A percentile compares a stretch with the other conserved stretches of the same genome.
Conservation (phyloP, 2,329 filamentous ascomycete genomes). For the Grosmannia serpens region DNA sequence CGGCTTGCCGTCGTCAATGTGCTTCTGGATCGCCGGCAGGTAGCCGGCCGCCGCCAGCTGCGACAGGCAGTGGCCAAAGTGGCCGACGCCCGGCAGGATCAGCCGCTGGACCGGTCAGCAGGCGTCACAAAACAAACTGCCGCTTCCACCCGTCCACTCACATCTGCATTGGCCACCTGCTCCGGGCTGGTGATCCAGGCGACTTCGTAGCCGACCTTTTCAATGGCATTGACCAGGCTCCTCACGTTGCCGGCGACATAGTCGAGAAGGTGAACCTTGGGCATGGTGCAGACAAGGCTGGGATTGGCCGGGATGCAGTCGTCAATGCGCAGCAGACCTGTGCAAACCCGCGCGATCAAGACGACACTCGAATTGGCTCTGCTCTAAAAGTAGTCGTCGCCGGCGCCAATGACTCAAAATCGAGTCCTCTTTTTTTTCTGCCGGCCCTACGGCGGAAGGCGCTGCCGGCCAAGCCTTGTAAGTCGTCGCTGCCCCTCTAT, state of each 20-base stretch:
- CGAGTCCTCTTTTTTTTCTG: not conserved
- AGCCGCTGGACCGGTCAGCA: slow-evolving; percentile 53
- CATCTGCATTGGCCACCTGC: slow-evolving; percentile 76
- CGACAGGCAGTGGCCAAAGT: slow-evolving; percentile 90
- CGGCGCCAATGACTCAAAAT: not conserved
- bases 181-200: slow-evolving; percentile 82
- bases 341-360: not conserved
- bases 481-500: not conserved
- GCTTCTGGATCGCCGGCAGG: slow-evolving; percentile 66
- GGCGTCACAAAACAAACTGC: not conserved
- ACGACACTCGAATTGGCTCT: not conserved
- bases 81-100: slow-evolving; percentile 90
- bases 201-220: slow-evolving; percentile 85
- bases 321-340: not conserved
- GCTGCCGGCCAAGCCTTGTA: not conserved
- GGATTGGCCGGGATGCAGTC: too few relatives aligned
- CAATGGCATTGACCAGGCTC: slow-evolving; percentile 93
- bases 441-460: not conserved
- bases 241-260: slow-evolving; percentile 96
- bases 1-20: slow-evolving; percentile 84
- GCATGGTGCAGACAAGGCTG: slow-evolving; percentile 16
- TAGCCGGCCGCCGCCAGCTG: slow-evolving; percentile 77
- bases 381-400: not conserved
- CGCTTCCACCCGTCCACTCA: slow-evolving; percentile 26
- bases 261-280: slow-evolving; percentile 66